Conservation (phyloP, 208 protist species). For the Crithidia fasciculata region DNA sequence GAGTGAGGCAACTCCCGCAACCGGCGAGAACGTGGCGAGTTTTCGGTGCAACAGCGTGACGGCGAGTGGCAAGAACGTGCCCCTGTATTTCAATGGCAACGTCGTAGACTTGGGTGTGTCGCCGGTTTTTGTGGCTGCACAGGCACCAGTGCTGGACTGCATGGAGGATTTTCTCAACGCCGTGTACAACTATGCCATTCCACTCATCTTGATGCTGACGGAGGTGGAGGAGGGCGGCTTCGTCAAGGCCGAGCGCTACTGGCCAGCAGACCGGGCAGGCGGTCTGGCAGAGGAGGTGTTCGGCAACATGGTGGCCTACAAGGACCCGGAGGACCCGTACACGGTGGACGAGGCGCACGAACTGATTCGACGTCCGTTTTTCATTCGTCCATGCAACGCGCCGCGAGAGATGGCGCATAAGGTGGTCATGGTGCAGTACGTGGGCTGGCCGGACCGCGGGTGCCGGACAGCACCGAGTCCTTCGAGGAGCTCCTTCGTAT, state of each 20-base stretch:
- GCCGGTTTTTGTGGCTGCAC: conserved; percentile 77
- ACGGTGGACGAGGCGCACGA: conserved; percentile 20
- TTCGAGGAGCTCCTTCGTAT: conserved; percentile 68
- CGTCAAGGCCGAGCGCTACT: conserved; percentile 84
- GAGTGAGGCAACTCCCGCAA: not conserved
- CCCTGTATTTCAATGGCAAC: conserved; percentile 79
- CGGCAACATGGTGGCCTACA: conserved; percentile 39
- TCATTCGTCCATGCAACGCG: conserved; percentile 23
- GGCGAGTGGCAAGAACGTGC: conserved; percentile 9
- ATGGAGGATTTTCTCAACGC: conserved; percentile 66
- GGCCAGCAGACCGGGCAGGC: conserved; percentile 44
- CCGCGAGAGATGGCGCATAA: conserved; percentile 32
- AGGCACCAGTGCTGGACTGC: conserved; percentile 68
- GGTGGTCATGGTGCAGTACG: conserved; percentile 80
- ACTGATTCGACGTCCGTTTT: conserved; percentile 29
- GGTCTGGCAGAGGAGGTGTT: conserved; percentile 21
- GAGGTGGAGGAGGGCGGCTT: conserved; percentile 55
- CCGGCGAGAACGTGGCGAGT: not conserved
- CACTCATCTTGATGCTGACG: conserved; percentile 84
- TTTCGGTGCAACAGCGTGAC: conserved; percentile 7
- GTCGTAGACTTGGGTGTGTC: conserved; percentile 34
- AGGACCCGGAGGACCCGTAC: conserved; percentile 49
- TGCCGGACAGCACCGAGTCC: conserved; percentile 60
- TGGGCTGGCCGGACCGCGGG: conserved; percentile 85
- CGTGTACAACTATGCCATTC: conserved; percentile 52